Base-by-base conservation (phyloP, 257 asterid species). In the Nyctanthes arbortristis region DNA sequence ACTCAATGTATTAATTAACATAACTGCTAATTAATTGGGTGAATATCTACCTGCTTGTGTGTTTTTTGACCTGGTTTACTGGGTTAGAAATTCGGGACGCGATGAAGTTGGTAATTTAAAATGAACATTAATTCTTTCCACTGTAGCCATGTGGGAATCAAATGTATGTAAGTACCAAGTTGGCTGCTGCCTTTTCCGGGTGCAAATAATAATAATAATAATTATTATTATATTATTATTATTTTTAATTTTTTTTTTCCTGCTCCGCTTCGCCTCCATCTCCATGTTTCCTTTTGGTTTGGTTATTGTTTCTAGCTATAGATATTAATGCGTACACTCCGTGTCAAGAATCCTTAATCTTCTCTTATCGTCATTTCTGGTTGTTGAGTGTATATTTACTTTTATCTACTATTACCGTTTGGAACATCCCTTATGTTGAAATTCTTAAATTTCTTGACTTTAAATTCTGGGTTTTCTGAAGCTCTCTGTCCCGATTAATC, bases 401-500 rank as follows among this genome's bases (percentile, higher is more conserved):
- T 1, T 20, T 49, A 29, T 40, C 30, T 22, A 24, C 35, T 65
- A 4, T 43, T 29, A 7, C 52, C 52, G n/a, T 18, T n/a, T 31
- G 11, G 14, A 20, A 24, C 13, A 52, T 40, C 69, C 74, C 65
- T 45, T 30, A 43, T 63, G 64, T 63, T 14, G 30, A 72, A 63
- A 60, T 67, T 71, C 54, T 60, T 71, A 61, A 74, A 68, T 71
- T 18, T 61, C 62, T 35, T 33, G 20, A 55, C 66, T 63, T 37
- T 49, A 71, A 56, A 30, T 68, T 59, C 43, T 72, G 76, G 67
- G 60, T 31, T 77, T 49, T 49, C 59, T 59, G 11, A 62, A 74
- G 30, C 28, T 67, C 28, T 36, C 24, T 43, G 52, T 55, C 45
- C 30, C 65, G 68, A 25, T 33, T 11, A 68, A 25, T 31, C 32